A percentile compares a stretch with the other conserved stretches of the same genome.
These are phyloP conservation scores for Selaginella tamariscina DNA, from an alignment of 75 land plant species.

Conservation along the genomic window DNA sequence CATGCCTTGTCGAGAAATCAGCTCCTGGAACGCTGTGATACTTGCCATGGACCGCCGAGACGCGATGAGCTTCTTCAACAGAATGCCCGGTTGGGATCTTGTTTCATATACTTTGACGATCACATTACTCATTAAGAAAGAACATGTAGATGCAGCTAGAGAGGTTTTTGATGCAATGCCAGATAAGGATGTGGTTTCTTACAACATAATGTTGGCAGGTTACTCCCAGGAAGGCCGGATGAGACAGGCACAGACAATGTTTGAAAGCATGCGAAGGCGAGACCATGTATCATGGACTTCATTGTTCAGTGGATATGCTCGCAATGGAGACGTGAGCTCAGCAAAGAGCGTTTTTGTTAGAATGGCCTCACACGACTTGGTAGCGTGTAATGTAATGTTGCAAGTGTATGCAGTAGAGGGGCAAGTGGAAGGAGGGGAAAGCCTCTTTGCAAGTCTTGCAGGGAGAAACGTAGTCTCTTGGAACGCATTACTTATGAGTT, in stretches of 20 bases:
- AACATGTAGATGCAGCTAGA: neutral
- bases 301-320: neutral
- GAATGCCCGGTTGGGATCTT: too few relatives aligned
- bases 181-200: neutral
- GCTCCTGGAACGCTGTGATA: too few relatives aligned
- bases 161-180: neutral
- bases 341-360: neutral
- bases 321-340: neutral
- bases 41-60: too few relatives aligned
- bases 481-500: too few relatives aligned
- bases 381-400: neutral
- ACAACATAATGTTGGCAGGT: neutral
- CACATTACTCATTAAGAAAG: neutral
- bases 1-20: too few relatives aligned
- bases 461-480: neutral
- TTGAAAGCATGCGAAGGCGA: neutral
- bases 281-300: neutral
- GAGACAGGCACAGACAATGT: neutral
- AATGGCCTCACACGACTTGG: neutral
- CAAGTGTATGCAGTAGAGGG: neutral
- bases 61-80: too few relatives aligned
- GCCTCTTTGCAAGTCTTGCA: neutral
- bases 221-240: neutral
- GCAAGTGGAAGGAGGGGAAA: neutral
- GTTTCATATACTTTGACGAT: too few relatives aligned